phyloP scores from a whole-genome alignment of 495 filamentous ascomycete species.

The Lasiosphaeriaceae sp. region DNA sequence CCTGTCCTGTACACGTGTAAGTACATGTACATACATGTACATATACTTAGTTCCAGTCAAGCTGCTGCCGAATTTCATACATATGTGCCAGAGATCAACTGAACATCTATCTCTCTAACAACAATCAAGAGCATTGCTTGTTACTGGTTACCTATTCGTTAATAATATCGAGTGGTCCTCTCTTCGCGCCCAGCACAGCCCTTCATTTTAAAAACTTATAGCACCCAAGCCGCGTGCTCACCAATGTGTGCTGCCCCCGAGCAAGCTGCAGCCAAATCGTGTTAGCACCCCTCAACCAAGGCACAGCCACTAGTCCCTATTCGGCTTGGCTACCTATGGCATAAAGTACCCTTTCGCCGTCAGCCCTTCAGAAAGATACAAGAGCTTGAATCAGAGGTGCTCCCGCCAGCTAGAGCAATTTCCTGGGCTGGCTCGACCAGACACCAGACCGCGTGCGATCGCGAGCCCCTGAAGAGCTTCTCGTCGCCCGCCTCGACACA shows the following conservation, averaged over 20 bases:
- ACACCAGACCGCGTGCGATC: constrained; percentile 14
- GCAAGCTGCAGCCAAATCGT: constrained; percentile 17
- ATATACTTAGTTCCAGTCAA: too few relatives aligned
- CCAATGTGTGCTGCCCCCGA: constrained; percentile 19
- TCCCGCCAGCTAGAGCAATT: constrained; percentile 26
- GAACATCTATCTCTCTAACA: too few relatives aligned
- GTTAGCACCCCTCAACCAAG: constrained; percentile 15
- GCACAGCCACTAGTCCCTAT: constrained; percentile 18
- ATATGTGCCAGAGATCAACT: too few relatives aligned
- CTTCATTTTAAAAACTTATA: constrained; percentile 16
- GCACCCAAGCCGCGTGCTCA: constrained; percentile 12
- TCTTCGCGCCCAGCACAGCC: constrained; percentile 7
- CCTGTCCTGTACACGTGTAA: too few relatives aligned
- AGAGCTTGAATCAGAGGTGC: constrained; percentile 15
- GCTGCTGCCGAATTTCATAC: too few relatives aligned
- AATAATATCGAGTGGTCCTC: background rate
- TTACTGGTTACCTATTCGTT: background rate
- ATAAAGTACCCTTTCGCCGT: constrained; percentile 21
- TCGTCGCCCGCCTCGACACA: constrained; percentile 11
- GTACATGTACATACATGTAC: too few relatives aligned
- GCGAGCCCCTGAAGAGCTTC: constrained; percentile 21
- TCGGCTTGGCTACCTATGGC: constrained; percentile 15
- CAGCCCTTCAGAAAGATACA: constrained; percentile 18
- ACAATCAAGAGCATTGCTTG: too few relatives aligned
- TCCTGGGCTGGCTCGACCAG: too few relatives aligned